Evolutionary conservation across 2,329 filamentous ascomycete genomes (phyloP).

Genomic region (Fusarium sacchari): DNA sequence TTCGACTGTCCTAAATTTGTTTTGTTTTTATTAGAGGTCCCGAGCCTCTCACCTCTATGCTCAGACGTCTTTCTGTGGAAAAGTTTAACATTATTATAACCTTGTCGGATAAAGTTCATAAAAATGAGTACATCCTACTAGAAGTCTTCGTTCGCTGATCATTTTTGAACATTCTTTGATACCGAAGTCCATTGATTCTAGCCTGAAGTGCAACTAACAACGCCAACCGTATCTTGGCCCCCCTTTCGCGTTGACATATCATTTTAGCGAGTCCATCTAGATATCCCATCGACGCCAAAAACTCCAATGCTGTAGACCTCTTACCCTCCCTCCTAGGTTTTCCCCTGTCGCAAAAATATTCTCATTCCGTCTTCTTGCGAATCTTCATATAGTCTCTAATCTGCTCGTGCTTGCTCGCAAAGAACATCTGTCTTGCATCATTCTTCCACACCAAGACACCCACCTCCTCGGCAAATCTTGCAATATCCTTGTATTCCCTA

Average conservation of each 20-base stretch:
- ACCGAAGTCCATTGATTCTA: background rate
- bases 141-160: background rate
- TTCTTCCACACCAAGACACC: constrained; percentile 91
- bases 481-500: constrained; percentile 75
- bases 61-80: background rate
- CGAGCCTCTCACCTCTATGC: background rate
- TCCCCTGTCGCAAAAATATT: constrained; percentile 38
- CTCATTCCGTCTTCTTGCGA: constrained; percentile 59
- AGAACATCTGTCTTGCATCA: constrained; percentile 84
- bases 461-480: constrained; percentile 86
- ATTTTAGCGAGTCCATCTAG: constrained; percentile 6
- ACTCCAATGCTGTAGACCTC: constrained; percentile 32
- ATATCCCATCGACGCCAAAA: constrained; percentile 26
- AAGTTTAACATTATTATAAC: background rate
- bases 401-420: constrained; percentile 91
- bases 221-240: background rate
- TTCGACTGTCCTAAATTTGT: background rate
- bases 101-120: background rate
- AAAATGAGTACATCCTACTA: too few species aligned
- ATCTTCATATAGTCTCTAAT: constrained; percentile 82
- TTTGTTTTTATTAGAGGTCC: background rate
- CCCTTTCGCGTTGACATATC: background rate
- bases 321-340: background rate
- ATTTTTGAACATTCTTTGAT: background rate
- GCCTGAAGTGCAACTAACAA: background rate